phyloP scores from a whole-genome alignment of 2,329 filamentous ascomycete species.

The Chaetomium sp. region DNA sequence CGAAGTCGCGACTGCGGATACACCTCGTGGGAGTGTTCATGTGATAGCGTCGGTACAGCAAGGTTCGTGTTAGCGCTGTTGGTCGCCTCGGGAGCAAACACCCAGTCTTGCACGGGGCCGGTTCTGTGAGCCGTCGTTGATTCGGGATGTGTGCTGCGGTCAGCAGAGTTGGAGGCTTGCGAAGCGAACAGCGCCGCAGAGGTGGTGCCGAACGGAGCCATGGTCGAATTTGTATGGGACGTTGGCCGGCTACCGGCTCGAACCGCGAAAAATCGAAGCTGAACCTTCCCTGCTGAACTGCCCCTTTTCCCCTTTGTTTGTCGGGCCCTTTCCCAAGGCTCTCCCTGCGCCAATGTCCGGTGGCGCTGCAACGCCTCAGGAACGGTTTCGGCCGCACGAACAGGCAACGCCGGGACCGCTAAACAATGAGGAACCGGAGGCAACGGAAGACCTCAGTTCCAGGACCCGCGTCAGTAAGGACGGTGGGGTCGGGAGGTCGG shows the following conservation, averaged over 20 bases:
- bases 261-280: not conserved
- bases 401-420: not conserved
- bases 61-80: conserved; percentile 22
- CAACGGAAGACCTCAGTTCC: not conserved
- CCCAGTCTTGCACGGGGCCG: conserved; percentile 22
- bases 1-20: conserved; percentile 36
- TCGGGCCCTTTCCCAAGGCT: not conserved
- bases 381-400: not conserved
- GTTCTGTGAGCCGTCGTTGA: conserved; percentile 12
- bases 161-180: not conserved
- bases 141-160: conserved; percentile 1
- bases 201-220: not conserved
- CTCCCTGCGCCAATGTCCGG: not conserved
- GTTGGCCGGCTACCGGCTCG: not conserved
- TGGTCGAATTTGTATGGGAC: conserved; percentile 2
- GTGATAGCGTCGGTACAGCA: conserved; percentile 16
- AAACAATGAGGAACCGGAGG: not conserved
- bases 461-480: conserved; percentile 1
- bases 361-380: conserved; percentile 3
- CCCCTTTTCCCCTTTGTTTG: not conserved
- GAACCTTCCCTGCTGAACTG: no score
- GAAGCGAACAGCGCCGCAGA: not conserved
- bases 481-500: conserved; percentile 4
- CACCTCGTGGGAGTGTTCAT: conserved; percentile 17
- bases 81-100: conserved; percentile 35